Base-by-base conservation (phyloP, 345 rosid genomes). In the Gossypium raimondii region DNA sequence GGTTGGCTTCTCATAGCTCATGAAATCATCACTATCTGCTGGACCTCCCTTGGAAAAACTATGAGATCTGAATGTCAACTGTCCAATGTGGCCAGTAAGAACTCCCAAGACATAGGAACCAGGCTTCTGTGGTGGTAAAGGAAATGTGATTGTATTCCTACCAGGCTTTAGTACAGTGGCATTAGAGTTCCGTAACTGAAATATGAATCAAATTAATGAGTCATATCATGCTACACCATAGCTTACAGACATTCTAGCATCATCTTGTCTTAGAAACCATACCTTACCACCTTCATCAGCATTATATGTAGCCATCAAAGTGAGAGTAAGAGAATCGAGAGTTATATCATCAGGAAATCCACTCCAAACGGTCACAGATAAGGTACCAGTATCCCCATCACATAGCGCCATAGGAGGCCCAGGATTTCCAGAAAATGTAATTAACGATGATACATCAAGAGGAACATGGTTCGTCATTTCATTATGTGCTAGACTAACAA, bases 331-430 rank as follows among this genome's bases (percentile, higher is more conserved):
- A 9, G 91, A 90, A 84, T 95, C 97, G 80, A 95, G 89, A 62
- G 93, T 95, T 84, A 95, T 95, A 77, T 93, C 91, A 84, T 91
- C 91, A 78, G 98, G 98, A 85, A 95, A 95, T 47, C 97, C 98
- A 83, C 99, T 95, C 99, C 98, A 93, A 64, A 93, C 91, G 66
- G 92, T 88, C 43, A 95, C 93, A 73, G 93, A 91, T 48, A 95
- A 88, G 79, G 81, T 85, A 50, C 96, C 97, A 17, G 97, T 96
- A 86, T 95, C 99, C 73, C 97, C 97, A 86, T 95, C 98, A 87
- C 98, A 91, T 76, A 95, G 82, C 76, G 88, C 87, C 81, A 93
- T 80, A 11, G 93, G 94, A 78, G 93, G 93, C 18, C 97, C 94
- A 64, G 92, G 86, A 77, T 87, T 93, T 74, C 99, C 99, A 65